Percentiles rank a stretch among this genome's conserved stretches.
phyloP scores from a whole-genome alignment of 306 rosid genomes.

The Arachis hypogaea region DNA sequence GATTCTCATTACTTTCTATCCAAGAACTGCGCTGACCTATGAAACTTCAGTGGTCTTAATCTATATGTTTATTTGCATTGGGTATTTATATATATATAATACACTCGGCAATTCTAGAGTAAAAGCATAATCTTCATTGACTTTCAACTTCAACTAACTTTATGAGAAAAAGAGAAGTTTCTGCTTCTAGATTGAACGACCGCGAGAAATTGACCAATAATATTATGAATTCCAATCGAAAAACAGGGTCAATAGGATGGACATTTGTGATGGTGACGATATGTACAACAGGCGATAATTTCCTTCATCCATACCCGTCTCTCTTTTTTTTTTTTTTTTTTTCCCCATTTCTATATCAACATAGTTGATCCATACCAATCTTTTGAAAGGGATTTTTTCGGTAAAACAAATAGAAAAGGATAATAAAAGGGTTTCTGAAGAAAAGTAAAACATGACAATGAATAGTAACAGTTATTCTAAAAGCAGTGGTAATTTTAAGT shows the following conservation, averaged over 20 bases:
- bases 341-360: no score
- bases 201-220: conserved; percentile 14
- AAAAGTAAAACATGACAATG: no score
- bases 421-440: no score
- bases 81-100: conserved; percentile 14
- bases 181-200: conserved; percentile 30
- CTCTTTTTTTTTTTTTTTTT: no score
- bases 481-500: no score
- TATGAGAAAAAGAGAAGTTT: conserved; percentile 13
- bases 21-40: conserved; percentile 36
- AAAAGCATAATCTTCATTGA: conserved; percentile 2
- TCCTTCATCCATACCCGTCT: background rate
- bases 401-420: no score
- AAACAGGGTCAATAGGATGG: background rate
- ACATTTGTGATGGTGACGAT: background rate
- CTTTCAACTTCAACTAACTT: conserved; percentile 13
- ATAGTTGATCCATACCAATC: no score
- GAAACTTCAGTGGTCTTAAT: conserved; percentile 12
- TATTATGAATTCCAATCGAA: background rate
- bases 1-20: conserved; percentile 21
- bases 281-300: background rate
- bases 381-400: no score
- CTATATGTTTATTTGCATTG: conserved; percentile 38
- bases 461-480: no score
- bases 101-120: background rate